phyloP scores from a whole-genome alignment of 1,284 basidiomycete genomes.

The Fomitopsis schrenkii region DNA sequence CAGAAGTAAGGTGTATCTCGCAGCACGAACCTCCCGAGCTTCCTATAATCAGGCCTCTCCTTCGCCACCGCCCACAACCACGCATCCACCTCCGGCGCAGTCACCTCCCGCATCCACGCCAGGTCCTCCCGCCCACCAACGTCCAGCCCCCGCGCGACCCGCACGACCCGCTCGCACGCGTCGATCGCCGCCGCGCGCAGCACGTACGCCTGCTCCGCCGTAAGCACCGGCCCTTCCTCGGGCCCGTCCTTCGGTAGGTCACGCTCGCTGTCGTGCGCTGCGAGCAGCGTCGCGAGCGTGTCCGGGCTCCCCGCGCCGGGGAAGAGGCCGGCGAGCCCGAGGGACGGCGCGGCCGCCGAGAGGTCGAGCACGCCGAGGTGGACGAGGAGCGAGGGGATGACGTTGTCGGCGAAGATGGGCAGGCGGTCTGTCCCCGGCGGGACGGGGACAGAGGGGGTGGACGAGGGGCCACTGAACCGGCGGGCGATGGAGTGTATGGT shows the following conservation, averaged over 20 bases:
- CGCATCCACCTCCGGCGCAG: conserved; percentile 57
- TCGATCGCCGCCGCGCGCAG: conserved; percentile 78
- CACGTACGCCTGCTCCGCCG: conserved; percentile 60
- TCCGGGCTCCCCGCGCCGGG: conserved; percentile 36
- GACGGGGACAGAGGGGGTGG: conserved; percentile 51
- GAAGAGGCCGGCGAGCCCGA: conserved; percentile 40
- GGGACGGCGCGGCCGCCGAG: conserved; percentile 35
- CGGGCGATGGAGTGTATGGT: conserved; percentile 67
- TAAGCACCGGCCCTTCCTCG: conserved; percentile 62
- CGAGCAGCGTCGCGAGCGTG: conserved; percentile 38
- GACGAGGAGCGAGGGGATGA: conserved; percentile 79
- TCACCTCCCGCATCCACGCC: conserved; percentile 54
- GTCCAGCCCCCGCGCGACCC: conserved; percentile 45
- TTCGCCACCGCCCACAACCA: conserved; percentile 81
- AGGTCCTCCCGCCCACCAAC: conserved; percentile 19
- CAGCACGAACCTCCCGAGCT: conserved; percentile 59
- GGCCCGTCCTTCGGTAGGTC: conserved; percentile 29
- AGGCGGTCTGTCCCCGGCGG: conserved; percentile 49
- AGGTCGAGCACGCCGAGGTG: conserved; percentile 75
- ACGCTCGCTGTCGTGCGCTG: conserved; percentile 12
- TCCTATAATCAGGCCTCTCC: conserved; percentile 64
- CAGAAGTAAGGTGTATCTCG: conserved; percentile 64
- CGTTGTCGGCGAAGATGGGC: conserved; percentile 85
- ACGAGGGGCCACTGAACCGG: conserved; percentile 51
- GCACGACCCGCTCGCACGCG: conserved; percentile 67